Base-by-base conservation (phyloP, 2,329 filamentous ascomycete genomes). In the Phaeosphaeria sp. region DNA sequence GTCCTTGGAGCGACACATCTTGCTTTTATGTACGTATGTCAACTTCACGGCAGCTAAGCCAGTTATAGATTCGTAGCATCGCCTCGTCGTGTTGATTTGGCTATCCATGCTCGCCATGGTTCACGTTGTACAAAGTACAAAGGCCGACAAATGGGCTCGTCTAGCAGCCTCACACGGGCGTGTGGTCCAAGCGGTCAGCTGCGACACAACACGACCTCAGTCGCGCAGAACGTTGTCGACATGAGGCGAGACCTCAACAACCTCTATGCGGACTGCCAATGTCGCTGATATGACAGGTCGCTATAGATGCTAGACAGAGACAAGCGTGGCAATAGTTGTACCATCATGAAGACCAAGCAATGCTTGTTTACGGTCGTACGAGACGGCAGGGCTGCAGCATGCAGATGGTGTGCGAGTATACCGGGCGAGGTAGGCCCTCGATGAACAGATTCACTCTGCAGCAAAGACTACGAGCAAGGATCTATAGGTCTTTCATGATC, bases 241-340 rank as follows among this genome's bases (percentile, higher is more conserved):
- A 36, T 36, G 30, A 36, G 30, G 30, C 13, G 30, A 36, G 30
- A 36, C 3, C 13, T 9, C 25, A 27, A 9, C 5, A 27, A 27
- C n/a, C 20, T 42, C 11, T n/a, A n/a, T 7, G 17, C 39, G 39
- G 7, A 42, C 20, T 7, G 39, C 39, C 9, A 17, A 44, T 44
- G 42, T 7, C 18, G 6, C 17, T 44, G 41, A n/a, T 17, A 42
- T 42, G 41, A 42, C 17, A 42, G 17, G 41, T 18, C 41, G 41
- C 20, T n/a, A 6, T n/a, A 18, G 41, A n/a, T 11, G 5, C 13
- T 11, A 11, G 11, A 36, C 30, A 36, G 3, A 36, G 13, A 11
- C 30, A 36, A 10, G 63, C 63, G 67, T 68, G 59, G 69, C 36
- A 39, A 42, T 58, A 63, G 30, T 67, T 67, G 67, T 58, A 13